Conservation (phyloP, 1,139 yeast genomes). For the Candida neerlandica region DNA sequence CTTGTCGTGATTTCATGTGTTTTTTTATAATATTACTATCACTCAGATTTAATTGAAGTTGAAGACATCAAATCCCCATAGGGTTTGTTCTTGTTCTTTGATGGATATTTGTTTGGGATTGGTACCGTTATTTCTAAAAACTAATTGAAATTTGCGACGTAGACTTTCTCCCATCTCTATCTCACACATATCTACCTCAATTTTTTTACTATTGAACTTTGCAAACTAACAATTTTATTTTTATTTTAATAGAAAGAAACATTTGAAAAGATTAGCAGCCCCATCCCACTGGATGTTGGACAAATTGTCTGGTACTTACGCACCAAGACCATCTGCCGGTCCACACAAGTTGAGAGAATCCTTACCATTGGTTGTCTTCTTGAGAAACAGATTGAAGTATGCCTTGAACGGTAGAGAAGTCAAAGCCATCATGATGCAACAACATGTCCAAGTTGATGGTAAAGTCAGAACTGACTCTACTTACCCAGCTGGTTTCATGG, state of each 20-base stretch:
- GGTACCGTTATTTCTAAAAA: not conserved
- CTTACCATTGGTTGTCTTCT: slow-evolving; percentile 94
- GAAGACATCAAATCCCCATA: no score
- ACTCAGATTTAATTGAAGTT: not conserved
- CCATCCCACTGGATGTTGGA: slow-evolving; percentile 99
- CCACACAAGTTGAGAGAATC: slow-evolving; percentile 99
- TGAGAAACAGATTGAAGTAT: slow-evolving; percentile 99
- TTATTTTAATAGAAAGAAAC: slow-evolving; percentile 69
- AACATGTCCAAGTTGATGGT: slow-evolving; percentile 98
- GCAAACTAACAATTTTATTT: slow-evolving; percentile 29
- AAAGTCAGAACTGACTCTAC: slow-evolving; percentile 99
- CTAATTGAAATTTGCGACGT: slow-evolving; percentile 7
- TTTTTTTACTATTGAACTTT: not conserved
- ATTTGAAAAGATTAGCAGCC: slow-evolving; percentile 96
- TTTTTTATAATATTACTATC: not conserved
- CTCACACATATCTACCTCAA: slow-evolving; percentile 4
- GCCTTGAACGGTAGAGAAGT: slow-evolving; percentile 99
- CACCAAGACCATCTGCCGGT: slow-evolving; percentile 99
- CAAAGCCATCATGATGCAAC: slow-evolving; percentile 98
- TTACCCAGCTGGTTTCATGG: slow-evolving; percentile 99
- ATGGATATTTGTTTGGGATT: not conserved
- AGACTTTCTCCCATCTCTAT: slow-evolving; percentile 3
- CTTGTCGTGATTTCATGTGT: slow-evolving; percentile 29
- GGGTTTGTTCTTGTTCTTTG: not conserved
- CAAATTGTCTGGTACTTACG: slow-evolving; percentile 99